Evolutionary conservation across 768 basidiomycete species (phyloP), one percentile per base, ranked within the genome.

Genomic region (Inosperma sp.): DNA sequence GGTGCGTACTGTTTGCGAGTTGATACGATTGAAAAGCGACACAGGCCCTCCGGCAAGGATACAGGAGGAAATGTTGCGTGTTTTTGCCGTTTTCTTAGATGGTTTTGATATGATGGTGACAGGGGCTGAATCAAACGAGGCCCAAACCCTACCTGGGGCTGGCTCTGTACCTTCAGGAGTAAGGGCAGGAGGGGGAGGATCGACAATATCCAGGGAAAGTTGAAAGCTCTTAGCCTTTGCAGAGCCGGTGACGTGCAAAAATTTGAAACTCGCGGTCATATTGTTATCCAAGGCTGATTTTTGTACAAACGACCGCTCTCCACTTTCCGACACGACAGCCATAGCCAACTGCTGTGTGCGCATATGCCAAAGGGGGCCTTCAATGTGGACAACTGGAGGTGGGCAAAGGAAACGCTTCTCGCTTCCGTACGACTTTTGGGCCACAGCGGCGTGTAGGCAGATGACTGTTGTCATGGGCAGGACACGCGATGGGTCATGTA

Each of bases 41-140:
- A 97, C 89, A 29, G 91, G 87, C 17, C 90, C 88, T 41, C 88
- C 87, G 23, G 86, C 86, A 48, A 92, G 78, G 66, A 96, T 92
- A 72, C 92, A 94, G 17, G 85, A 91, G 36, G 84, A 86, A 63
- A 88, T 87, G 73, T 89, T 86, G 72, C 93, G 86, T 60, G 93
- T 93, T 73, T 94, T 95, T 51, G 90, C 90, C 8, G 92, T 95
- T 77, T 93, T 94, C 79, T 94, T 94, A 53, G 92, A 93, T 27
- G 93, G 93, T 68, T 96, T 96, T 62, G 93, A 94, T 62, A 97
- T 93, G 70, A 96, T 93, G 39, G 88, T 86, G 60, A 97, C 86
- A 40, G 92, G 89, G 27, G 88, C 84, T 25, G 93, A 95, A 66
- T 91, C 84, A 72, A 96, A 93, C 26, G 88, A 83, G 7, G 90